Evolutionary conservation across 2,329 filamentous ascomycete genomes (phyloP), one percentile per base, ranked within the genome.

Genomic region (Biscogniauxia sp.): DNA sequence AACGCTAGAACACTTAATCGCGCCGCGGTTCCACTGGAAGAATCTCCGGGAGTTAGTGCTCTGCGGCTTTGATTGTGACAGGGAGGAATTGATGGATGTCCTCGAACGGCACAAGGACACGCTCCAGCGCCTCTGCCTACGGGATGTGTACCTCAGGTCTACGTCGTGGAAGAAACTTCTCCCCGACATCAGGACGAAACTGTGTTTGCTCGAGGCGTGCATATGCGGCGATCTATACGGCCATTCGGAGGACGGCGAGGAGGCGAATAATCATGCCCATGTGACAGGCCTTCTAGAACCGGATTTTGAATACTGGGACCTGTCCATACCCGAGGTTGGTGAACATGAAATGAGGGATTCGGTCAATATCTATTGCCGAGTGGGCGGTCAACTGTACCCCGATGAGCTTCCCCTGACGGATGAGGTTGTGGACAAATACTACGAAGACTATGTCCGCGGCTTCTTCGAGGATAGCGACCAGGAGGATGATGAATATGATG

Each of bases 91-190:
- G 11, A 63, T 68, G 65, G 55, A 57, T 11, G 54, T 68, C 25
- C 54, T 72, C 8, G 56, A 61, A 51, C 63, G 59, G 49, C 71
- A 73, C 60, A 70, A 67, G 45, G 37, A 59, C 8, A 72, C 65
- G 1, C 68, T 73, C 1, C 62, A 58, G 15, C 60, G 56, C 13
- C 57, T 73, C n/a, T 69, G 69, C 41, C 59, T 73, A 19, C 56
- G 62, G 45, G 60, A 70, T 41, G 60, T 72, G 15, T 49, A 51
- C 23, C 64, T 73, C 8, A 55, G 52, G 11, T 63, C 53, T 11
- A 70, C 68, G 3, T 73, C 69, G 1, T 72, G 70, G 68, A 56
- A 49, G 20, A 55, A 57, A 19, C 62, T 73, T n/a, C 60, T 72
- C 51, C 64, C 64, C 3, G 60, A 68, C 26, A 71, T 73, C n/a